These are phyloP conservation scores for Stephania yunnanensis DNA, from an alignment of 164 flowering plant species.

Conservation along the genomic window DNA sequence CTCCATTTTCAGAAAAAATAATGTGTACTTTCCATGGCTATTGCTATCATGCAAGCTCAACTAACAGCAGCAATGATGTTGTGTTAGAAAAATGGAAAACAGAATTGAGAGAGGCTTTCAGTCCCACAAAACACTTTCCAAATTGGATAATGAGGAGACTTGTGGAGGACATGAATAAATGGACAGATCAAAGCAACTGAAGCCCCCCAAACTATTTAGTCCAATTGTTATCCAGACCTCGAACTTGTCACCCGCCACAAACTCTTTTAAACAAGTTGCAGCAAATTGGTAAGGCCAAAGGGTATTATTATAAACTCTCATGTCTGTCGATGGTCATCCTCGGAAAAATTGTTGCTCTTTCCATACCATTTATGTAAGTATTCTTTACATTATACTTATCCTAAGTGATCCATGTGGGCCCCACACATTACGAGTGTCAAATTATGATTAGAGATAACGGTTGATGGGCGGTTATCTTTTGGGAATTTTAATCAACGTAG, in stretches of 20 bases:
- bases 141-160: slow-evolving; percentile 1
- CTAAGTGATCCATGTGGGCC: no score
- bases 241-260: neutral
- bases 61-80: neutral
- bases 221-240: neutral
- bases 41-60: neutral
- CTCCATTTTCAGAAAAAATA: no score
- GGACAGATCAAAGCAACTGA: slow-evolving; percentile 1
- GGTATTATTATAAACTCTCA: neutral
- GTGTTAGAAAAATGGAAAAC: neutral
- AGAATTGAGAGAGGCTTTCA: neutral
- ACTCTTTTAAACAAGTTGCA: neutral
- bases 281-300: neutral
- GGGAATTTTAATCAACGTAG: no score
- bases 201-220: neutral
- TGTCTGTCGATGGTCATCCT: neutral
- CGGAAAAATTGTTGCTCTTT: neutral
- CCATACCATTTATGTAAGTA: neutral
- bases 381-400: no score
- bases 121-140: neutral
- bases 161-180: slow-evolving; percentile 6
- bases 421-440: no score
- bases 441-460: no score
- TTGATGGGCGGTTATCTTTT: no score
- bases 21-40: no score